These are phyloP conservation scores for Asparagopsis taxiformis DNA, from an alignment of 31 red algal genomes.

Conservation along the genomic window DNA sequence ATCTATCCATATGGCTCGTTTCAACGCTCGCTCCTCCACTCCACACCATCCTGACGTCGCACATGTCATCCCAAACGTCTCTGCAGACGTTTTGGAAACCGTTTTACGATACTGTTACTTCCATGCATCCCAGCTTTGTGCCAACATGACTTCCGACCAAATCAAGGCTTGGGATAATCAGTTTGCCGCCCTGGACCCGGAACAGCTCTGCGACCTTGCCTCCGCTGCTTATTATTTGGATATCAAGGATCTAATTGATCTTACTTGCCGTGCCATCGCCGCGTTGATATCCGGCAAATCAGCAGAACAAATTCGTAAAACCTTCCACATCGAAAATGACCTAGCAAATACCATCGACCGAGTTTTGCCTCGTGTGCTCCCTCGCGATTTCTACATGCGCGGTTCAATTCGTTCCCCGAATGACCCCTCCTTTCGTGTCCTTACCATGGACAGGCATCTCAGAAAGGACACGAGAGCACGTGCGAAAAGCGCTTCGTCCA, in stretches of 20 bases:
- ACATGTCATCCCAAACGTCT: not conserved
- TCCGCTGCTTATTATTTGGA: conserved; percentile 16
- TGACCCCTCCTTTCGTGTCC: too few relatives aligned
- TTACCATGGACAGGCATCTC: too few relatives aligned
- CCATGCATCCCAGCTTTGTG: not conserved
- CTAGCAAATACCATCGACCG: not conserved
- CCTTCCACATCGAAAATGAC: conserved; percentile 13
- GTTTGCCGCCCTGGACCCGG: not conserved
- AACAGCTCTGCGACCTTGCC: conserved; percentile 10
- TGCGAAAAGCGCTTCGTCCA: too few relatives aligned
- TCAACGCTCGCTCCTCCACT: not conserved
- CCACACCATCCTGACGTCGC: not conserved
- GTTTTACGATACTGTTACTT: conserved; percentile 10
- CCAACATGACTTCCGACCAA: not conserved
- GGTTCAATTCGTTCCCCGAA: too few relatives aligned
- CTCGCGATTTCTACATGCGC: too few relatives aligned
- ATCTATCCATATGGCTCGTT: not conserved
- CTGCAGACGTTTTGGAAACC: conserved; percentile 1
- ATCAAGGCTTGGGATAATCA: conserved; percentile 7
- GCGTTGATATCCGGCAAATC: conserved; percentile 12
- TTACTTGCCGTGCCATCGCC: conserved; percentile 12
- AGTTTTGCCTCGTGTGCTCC: not conserved
- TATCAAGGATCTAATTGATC: conserved; percentile 4
- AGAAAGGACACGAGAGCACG: too few relatives aligned
- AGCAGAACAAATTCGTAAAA: conserved; percentile 8